phyloP scores from a whole-genome alignment of 805 yeast species.

The Nakazawaea anatomiae region DNA sequence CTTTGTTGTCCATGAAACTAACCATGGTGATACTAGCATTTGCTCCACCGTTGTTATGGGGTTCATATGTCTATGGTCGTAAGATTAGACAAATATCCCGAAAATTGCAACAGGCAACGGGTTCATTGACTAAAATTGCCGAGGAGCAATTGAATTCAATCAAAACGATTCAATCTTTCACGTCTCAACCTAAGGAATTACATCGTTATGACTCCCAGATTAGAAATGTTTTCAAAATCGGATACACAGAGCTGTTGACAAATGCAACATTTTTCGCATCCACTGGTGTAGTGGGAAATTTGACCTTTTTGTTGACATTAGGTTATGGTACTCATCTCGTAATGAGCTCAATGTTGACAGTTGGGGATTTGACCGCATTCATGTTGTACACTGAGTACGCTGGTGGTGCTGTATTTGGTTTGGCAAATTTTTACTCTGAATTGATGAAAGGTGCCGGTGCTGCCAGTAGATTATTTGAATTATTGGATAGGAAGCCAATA shows the following conservation, averaged over 20 bases:
- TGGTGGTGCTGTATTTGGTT: slow-evolving; percentile 85
- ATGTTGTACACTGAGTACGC: slow-evolving; percentile 95
- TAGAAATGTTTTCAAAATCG: slow-evolving; percentile 58
- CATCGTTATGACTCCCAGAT: slow-evolving; percentile 70
- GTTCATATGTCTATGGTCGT: slow-evolving; percentile 80
- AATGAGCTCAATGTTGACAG: slow-evolving; percentile 61
- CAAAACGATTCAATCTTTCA: slow-evolving; percentile 84
- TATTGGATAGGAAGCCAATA: slow-evolving; percentile 72
- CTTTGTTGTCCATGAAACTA: slow-evolving; percentile 71
- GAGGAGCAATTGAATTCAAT: slow-evolving; percentile 88
- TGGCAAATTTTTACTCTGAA: slow-evolving; percentile 88
- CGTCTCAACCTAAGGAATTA: slow-evolving; percentile 78
- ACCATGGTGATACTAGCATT: slow-evolving; percentile 73
- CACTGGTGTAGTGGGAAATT: slow-evolving; percentile 81
- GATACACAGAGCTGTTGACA: slow-evolving; percentile 75
- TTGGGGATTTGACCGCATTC: slow-evolving; percentile 88
- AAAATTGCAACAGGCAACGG: slow-evolving; percentile 77
- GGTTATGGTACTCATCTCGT: slow-evolving; percentile 81
- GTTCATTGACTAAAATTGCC: slow-evolving; percentile 81
- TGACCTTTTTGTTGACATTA: slow-evolving; percentile 68
- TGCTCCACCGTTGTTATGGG: slow-evolving; percentile 79
- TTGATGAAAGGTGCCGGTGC: slow-evolving; percentile 98
- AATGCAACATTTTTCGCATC: slow-evolving; percentile 76
- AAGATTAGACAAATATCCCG: slow-evolving; percentile 71
- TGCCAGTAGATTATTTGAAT: slow-evolving; percentile 84